A percentile compares a stretch with the other conserved stretches of the same genome.
Evolutionary conservation across 345 rosid genomes (phyloP).

Genomic region (Eucalyptus erythrocorys): DNA sequence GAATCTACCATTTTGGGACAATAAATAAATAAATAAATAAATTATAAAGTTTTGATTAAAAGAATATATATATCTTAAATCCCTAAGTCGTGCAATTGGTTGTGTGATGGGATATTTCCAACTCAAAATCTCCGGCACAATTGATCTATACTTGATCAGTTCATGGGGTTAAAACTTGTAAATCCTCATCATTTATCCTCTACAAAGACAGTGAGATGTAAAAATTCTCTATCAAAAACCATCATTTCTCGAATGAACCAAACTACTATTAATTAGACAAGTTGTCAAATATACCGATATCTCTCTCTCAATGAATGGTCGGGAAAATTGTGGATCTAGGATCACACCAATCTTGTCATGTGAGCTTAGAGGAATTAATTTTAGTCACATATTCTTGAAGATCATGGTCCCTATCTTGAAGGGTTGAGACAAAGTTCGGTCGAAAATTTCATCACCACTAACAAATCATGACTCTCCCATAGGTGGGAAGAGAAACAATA

Average conservation of each 20-base stretch:
- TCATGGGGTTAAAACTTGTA: neutral
- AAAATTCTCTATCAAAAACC: neutral
- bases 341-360: neutral
- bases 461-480: neutral
- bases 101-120: neutral
- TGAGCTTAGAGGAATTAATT: neutral
- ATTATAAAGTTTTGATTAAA: neutral
- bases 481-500: neutral
- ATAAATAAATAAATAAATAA: neutral
- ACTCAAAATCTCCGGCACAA: neutral
- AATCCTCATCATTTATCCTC: neutral
- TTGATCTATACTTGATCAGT: neutral
- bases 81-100: neutral
- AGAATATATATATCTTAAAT: neutral
- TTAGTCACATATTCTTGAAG: neutral
- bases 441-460: neutral
- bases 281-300: neutral
- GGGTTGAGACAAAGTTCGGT: neutral
- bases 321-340: too few relatives aligned
- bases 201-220: neutral
- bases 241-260: neutral
- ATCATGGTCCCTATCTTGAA: neutral
- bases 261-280: neutral
- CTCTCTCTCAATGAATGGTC: neutral
- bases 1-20: neutral